Evolutionary conservation across 306 rosid genomes (phyloP).

Genomic region (Trichosanthes cucumerina): DNA sequence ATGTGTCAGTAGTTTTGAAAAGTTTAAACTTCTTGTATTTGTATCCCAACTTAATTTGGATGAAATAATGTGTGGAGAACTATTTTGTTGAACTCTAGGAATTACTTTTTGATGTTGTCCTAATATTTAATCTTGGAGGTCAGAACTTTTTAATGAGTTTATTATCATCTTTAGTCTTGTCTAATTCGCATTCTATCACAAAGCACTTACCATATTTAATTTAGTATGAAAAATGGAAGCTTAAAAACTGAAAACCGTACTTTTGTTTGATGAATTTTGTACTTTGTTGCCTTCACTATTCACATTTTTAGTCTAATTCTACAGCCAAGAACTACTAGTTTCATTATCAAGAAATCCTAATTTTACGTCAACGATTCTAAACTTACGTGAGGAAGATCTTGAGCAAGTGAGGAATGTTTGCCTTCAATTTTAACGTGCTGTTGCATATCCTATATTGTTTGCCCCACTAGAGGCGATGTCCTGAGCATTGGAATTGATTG

Average conservation of each 20-base stretch:
- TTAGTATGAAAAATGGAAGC: not conserved
- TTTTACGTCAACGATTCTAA: slow-evolving; percentile 21
- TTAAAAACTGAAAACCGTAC: not conserved
- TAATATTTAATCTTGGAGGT: not conserved
- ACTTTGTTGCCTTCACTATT: not conserved
- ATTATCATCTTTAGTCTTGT: not conserved
- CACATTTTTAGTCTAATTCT: not conserved
- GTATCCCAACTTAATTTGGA: too few species aligned
- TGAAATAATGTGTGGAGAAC: too few species aligned
- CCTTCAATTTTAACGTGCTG: not conserved
- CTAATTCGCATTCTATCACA: not conserved
- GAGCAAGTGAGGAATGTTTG: slow-evolving; percentile 36
- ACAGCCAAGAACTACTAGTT: slow-evolving; percentile 78
- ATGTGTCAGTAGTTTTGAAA: too few species aligned
- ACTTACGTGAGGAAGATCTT: slow-evolving; percentile 22
- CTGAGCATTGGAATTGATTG: not conserved
- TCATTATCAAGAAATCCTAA: slow-evolving; percentile 42
- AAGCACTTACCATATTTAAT: not conserved
- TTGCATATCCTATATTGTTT: not conserved
- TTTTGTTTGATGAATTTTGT: not conserved
- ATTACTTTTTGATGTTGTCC: too few species aligned
- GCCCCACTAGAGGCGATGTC: not conserved
- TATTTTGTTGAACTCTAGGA: too few species aligned
- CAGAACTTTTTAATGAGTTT: not conserved
- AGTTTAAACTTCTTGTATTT: too few species aligned